Base-by-base conservation (phyloP, 257 asterid genomes). In the Scutellaria minor region DNA sequence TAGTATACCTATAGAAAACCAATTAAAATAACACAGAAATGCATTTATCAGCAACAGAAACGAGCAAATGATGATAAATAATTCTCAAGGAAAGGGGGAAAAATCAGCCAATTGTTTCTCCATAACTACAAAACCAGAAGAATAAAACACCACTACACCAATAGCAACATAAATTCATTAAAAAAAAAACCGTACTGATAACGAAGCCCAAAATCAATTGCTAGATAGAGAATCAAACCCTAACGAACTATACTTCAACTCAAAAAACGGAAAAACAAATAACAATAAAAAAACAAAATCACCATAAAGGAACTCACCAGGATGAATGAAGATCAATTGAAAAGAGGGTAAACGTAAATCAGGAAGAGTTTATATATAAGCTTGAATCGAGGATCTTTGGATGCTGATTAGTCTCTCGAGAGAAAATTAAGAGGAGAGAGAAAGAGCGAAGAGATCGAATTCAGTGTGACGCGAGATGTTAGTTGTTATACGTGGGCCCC, bases 181-280 rank as follows among this genome's bases (percentile, higher is more conserved):
- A 15, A 24, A 18, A 18, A 18, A 24, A 24, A 31, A 31, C 37
- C 27, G 27, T 24, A 24, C 27, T 24, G 2, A 24, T 24, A 24
- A 62, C 42, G 18, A 70, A 69, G 12, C 5, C 45, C 55, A 46
- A 47, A 55, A 53, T 35, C 48, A 51, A 65, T 48, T 60, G 18
- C 61, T 2, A 13, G 40, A 57, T 4, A 62, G 67, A 27, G 71
- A 73, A 77, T 31, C 75, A 58, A 77, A 45, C 72, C 85, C 85
- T 77, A 77, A 55, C 8, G 7, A 31, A 60, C 55, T 56, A 12
- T 6, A 72, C 45, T 46, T 56, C 8, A 37, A 68, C 50, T 24
- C 54, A 15, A 64, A 37, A 37, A 39, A 22, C 53, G 20, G 44
- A 1, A 41, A 35, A 42, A 44, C 0, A 15, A 37, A 47, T 10